Percentiles rank a stretch among this genome's conserved stretches.
These are phyloP conservation scores for Leucosporidium yakuticum DNA, from an alignment of 768 basidiomycete genomes.

Conservation along the genomic window DNA sequence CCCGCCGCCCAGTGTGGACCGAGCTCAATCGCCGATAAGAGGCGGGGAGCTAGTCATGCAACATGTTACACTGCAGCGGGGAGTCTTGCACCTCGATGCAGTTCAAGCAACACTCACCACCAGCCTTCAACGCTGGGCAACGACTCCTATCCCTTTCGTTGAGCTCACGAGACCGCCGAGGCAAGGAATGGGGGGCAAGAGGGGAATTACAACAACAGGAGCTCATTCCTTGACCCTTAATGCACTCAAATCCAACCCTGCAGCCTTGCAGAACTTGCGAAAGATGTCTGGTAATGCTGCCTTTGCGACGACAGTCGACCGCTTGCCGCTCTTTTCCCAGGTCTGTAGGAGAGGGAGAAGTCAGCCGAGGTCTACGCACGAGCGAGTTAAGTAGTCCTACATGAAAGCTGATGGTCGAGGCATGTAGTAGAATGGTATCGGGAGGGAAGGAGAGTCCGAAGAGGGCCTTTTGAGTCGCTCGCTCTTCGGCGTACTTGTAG, in stretches of 20 bases:
- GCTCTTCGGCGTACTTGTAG: constrained; percentile 15
- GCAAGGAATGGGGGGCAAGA: too few species aligned
- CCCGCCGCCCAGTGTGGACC: too few species aligned
- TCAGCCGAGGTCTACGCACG: neutral
- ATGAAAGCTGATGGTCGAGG: constrained; percentile 6
- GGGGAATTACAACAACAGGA: too few species aligned
- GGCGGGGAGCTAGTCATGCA: too few species aligned
- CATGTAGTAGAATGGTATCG: constrained; percentile 18
- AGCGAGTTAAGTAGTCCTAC: neutral
- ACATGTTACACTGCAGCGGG: too few species aligned
- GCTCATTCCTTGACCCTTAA: too few species aligned
- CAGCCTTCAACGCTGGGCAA: too few species aligned
- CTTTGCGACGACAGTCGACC: neutral
- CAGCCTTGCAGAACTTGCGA: constrained; percentile 1
- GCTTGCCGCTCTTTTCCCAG: neutral
- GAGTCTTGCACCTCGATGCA: too few species aligned
- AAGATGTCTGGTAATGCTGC: neutral
- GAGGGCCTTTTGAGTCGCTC: neutral
- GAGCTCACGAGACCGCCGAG: too few species aligned
- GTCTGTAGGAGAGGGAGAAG: neutral
- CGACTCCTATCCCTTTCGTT: too few species aligned
- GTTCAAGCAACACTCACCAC: too few species aligned
- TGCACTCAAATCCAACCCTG: neutral
- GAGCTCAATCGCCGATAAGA: too few species aligned
- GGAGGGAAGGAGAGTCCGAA: constrained; percentile 11